Base-by-base conservation (phyloP, 371 early-diverging fungal species). In the Rhizopus arrhizus region DNA sequence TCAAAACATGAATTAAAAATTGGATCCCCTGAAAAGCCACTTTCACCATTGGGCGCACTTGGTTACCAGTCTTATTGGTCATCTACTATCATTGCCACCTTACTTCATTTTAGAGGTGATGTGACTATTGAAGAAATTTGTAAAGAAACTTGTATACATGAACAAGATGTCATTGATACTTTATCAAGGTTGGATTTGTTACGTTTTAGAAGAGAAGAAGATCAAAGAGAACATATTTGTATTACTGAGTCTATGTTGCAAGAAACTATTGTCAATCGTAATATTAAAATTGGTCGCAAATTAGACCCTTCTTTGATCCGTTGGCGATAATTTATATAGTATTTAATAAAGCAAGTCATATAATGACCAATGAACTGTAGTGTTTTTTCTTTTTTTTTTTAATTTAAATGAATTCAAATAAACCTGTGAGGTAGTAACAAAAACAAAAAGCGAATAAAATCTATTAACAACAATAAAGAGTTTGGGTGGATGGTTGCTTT, bases 401-500 rank as follows among this genome's bases (percentile, higher is more conserved):
- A 36, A 36, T 36, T 36, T 9, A 36, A 36, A 9, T 36, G 6
- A 36, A 9, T 11, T 36, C 36, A 53, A 61, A 48, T 58, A 66
- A 66, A 31, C 66, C 66, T 54, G 58, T 66, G 48, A 66, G 66
- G 66, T 66, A 59, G 34, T 34, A 10, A 29, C n/a, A 3, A 28
- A 1, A 8, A 41, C 2, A 6, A 3, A 43, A 10, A 13, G 9
- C n/a, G 22, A 13, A 15, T 43, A 31, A 29, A 29, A 29, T 28
- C 6, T 11, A 11, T 8, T 28, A 29, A 29, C 6, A 48, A 29
- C 7, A 22, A 1, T 42, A 12, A 62, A 83, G 89, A 66, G 81
- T 91, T 62, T 91, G 91, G 91, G 91, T 91, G 34, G 97, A 96
- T 73, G 96, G 96, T 33, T 95, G 95, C 72, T 98, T 94, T 75